Evolutionary conservation across 208 protist species (phyloP), one percentile per base, ranked within the genome.

Genomic region (Crithidia sp.): DNA sequence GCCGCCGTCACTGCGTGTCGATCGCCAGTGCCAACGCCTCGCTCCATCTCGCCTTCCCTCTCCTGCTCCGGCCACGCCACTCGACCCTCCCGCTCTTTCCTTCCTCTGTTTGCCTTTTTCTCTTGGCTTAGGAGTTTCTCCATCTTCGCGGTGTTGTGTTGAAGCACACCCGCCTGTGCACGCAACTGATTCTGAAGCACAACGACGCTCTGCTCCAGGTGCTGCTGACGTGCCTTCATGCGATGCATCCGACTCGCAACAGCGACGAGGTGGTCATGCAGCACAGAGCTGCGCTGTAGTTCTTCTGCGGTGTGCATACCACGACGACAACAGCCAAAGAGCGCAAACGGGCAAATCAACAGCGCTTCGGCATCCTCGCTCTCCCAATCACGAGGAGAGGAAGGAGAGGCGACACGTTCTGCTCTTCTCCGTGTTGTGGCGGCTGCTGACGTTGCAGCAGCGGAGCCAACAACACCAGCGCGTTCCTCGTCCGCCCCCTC

Each of bases 271-370:
- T 87, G 78, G 14, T 74, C 56, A 36, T 83, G 78, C 56, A 79
- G 55, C 28, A 44, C 53, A 17, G 54, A 5, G 47, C 44, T 71
- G 9, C 55, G n/a, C 37, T 44, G 19, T 13, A 89, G n/a, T 12
- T 84, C 85, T 8, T 54, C 43, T 7, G 64, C 45, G 8, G 74
- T 79, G 79, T 87, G 85, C 5, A 69, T 72, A 10, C 85, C 85
- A 16, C 79, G 61, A 9, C 77, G 40, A 67, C 85, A 89, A 55
- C 76, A 77, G 19, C 67, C 70, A 17, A 83, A 45, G 2, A 81
- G 57, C 3, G 67, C 75, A 52, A 89, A 78, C 0, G 81, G 85
- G 39, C 81, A 85, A 39, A 79, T 71, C 4, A 86, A 43, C 40
- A 84, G 62, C 6, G 44, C 52, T 4, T 67, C 62, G 14, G 4